Evolutionary conservation across 225 moss, liverwort and hornwort genomes (phyloP).

Genomic region (Physcomitrellopsis africana): DNA sequence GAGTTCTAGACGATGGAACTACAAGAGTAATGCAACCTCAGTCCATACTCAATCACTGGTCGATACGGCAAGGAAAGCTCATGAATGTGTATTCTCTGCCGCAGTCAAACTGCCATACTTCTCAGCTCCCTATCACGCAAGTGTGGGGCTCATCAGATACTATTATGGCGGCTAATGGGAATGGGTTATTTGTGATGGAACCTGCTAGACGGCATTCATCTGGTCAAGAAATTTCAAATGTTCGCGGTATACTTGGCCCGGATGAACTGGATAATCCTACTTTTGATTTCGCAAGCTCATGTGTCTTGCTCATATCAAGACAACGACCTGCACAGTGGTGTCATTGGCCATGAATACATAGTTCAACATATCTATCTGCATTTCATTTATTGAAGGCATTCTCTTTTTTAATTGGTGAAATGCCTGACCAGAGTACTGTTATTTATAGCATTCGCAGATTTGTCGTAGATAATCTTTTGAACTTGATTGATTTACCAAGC

Average conservation of each 20-base stretch:
- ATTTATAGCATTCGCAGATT: conserved; percentile 41
- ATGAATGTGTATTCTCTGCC: conserved; percentile 75
- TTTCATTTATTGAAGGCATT: conserved; percentile 37
- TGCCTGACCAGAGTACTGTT: conserved; percentile 27
- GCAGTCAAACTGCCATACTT: conserved; percentile 46
- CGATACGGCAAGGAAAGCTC: conserved; percentile 82
- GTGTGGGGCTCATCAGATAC: conserved; percentile 85
- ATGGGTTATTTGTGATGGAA: conserved; percentile 82
- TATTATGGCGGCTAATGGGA: conserved; percentile 79
- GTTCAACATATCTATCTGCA: conserved; percentile 11
- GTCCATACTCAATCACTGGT: conserved; percentile 89
- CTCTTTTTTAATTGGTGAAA: conserved; percentile 35
- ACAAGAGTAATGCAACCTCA: conserved; percentile 45
- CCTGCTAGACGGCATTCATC: conserved; percentile 46
- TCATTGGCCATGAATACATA: conserved; percentile 60
- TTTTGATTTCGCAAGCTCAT: conserved; percentile 59
- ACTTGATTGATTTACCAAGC: conserved; percentile 20
- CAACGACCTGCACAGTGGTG: conserved; percentile 62
- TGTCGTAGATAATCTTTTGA: conserved; percentile 34
- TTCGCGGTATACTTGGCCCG: conserved; percentile 53
- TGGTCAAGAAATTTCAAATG: conserved; percentile 40
- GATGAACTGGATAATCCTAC: conserved; percentile 50
- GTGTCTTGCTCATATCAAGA: conserved; percentile 56
- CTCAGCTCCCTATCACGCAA: conserved; percentile 64
- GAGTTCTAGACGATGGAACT: conserved; percentile 28